Evolutionary conservation across 225 moss, liverwort and hornwort genomes (phyloP), one percentile per base, ranked within the genome.

Genomic region (Polytrichum formosum): DNA sequence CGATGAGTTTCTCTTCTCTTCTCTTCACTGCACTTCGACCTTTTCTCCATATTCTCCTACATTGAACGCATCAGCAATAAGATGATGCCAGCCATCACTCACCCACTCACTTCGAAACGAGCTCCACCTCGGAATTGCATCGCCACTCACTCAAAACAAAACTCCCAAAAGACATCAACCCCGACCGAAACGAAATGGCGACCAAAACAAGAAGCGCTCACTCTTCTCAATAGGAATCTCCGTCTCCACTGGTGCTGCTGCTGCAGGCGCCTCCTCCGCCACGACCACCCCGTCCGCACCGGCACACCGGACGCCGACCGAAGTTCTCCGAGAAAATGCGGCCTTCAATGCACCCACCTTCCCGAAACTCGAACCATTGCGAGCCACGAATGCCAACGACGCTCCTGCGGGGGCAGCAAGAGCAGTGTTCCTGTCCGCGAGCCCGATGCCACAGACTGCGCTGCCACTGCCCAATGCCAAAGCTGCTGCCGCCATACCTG

Each of bases 191-290:
- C 58, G 58, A 20, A 20, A 58, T 23, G 20, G 23, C 21, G 23
- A 58, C 23, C 23, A 58, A 2, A 58, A n/a, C 58, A 58, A 58
- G 23, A 23, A 58, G 23, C 54, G 70, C 88, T 79, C 76, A 88
- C 96, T 76, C 83, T 91, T 92, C 90, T 97, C 97, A 37, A 97
- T 97, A 46, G 94, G 97, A 61, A 92, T 61, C 67, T 67, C 88
- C 18, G 80, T 76, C 74, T 28, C 75, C 2, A 13, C 63, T 22
- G 69, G 13, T 22, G 71, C 63, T 61, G 79, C 76, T 64, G 79
- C 84, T 60, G 77, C 79, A 13, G 77, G 71, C 59, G 79, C 75
- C 7, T 71, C 72, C 58, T 59, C 69, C 73, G 29, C 60, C 29
- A 28, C 30, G 8, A 18, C 28, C 31, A 30, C 35, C 29, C 56